Percentiles rank a stretch among this genome's conserved stretches.
These are phyloP conservation scores for Naganishia antarctica DNA, from an alignment of 768 basidiomycete species.

Conservation along the genomic window DNA sequence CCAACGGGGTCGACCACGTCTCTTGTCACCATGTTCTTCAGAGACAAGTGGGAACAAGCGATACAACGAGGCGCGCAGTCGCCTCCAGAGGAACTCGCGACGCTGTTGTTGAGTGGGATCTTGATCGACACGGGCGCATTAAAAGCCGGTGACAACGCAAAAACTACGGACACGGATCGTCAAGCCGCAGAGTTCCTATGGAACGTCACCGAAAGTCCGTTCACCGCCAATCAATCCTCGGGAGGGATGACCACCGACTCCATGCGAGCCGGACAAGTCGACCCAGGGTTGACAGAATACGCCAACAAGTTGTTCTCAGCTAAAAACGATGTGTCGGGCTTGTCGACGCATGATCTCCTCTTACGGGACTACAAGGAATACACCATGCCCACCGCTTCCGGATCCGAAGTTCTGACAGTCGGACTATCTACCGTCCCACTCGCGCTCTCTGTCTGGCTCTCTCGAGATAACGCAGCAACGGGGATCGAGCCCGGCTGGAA, in stretches of 20 bases:
- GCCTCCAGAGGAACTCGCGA: slow-evolving; percentile 58
- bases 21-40: slow-evolving; percentile 58
- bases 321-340: slow-evolving; percentile 66
- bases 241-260: slow-evolving; percentile 29
- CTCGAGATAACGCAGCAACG: slow-evolving; percentile 43
- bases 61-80: slow-evolving; percentile 25
- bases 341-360: slow-evolving; percentile 70
- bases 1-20: slow-evolving; percentile 73
- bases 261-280: slow-evolving; percentile 5
- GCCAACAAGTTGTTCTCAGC: slow-evolving; percentile 54
- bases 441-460: slow-evolving; percentile 59
- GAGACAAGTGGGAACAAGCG: slow-evolving; percentile 40
- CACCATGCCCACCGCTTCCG: slow-evolving; percentile 54
- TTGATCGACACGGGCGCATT: slow-evolving; percentile 82
- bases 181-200: slow-evolving; percentile 63
- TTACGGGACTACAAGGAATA: slow-evolving; percentile 96
- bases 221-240: not conserved
- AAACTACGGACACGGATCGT: slow-evolving; percentile 64
- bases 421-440: slow-evolving; percentile 81
- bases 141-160: slow-evolving; percentile 61
- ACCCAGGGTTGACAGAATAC: slow-evolving; percentile 45
- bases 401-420: slow-evolving; percentile 54
- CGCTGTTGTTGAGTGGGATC: slow-evolving; percentile 72
- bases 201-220: slow-evolving; percentile 28
- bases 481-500: slow-evolving; percentile 35